phyloP scores from a whole-genome alignment of 768 basidiomycete species.

The Cubamyces lactineus region DNA sequence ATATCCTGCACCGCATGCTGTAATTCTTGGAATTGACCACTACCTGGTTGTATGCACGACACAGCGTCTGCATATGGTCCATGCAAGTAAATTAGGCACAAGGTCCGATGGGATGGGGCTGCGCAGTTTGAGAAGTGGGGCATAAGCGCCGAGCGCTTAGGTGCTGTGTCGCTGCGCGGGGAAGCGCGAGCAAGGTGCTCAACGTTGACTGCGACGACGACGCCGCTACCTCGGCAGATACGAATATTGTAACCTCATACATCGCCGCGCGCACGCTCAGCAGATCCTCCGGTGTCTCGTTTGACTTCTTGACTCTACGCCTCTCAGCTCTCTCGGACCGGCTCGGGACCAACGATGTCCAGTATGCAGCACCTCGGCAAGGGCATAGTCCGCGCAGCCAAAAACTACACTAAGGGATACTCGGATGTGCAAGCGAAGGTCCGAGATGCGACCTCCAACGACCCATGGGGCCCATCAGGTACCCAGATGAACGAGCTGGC shows the following conservation, averaged over 20 bases:
- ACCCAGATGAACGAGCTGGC: slow-evolving; percentile 99
- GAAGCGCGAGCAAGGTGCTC: background rate
- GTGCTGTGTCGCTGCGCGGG: background rate
- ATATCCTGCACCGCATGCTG: too few relatives aligned
- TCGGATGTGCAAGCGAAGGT: slow-evolving; percentile 96
- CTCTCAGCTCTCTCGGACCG: background rate
- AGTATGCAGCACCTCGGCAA: slow-evolving; percentile 82
- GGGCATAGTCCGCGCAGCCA: slow-evolving; percentile 83
- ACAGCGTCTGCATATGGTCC: too few relatives aligned
- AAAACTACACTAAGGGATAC: slow-evolving; percentile 96
- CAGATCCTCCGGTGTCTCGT: background rate
- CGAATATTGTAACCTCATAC: background rate
- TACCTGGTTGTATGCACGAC: too few relatives aligned
- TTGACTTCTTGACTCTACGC: background rate
- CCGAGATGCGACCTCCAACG: slow-evolving; percentile 95
- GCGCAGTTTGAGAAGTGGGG: background rate
- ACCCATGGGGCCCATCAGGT: slow-evolving; percentile 96
- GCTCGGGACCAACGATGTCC: slow-evolving; percentile 21
- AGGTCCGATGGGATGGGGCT: background rate
- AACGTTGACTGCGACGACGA: slow-evolving; percentile 1
- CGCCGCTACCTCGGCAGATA: background rate
- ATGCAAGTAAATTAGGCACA: too few relatives aligned
- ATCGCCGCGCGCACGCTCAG: background rate
- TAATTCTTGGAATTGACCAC: too few relatives aligned
- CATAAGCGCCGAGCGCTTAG: background rate